A percentile compares a stretch with the other conserved stretches of the same genome.
phyloP scores from a whole-genome alignment of 2,329 filamentous ascomycete genomes.

The Fusarium tanahbumbuense region DNA sequence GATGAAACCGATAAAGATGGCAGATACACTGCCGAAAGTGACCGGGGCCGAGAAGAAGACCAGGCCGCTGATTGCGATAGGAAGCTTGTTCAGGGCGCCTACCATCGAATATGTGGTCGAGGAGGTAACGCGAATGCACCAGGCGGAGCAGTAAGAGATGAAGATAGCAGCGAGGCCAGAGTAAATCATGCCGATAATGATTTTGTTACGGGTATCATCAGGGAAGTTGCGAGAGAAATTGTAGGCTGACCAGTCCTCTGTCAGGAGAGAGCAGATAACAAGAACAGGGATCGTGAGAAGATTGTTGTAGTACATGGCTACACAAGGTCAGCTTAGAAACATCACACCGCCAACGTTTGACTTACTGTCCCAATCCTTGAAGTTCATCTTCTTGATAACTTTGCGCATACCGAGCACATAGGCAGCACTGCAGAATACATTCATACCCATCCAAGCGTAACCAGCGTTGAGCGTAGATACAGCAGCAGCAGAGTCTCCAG shows the following conservation, averaged over 20 bases:
- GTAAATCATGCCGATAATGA: constrained; percentile 91
- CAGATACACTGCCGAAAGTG: constrained; percentile 90
- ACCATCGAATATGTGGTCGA: constrained; percentile 99
- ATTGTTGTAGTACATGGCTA: constrained; percentile 99
- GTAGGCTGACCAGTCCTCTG: constrained; percentile 90
- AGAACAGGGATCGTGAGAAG: constrained; percentile 95
- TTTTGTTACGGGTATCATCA: constrained; percentile 77
- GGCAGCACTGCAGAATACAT: constrained; percentile 92
- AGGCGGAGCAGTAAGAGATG: constrained; percentile 99
- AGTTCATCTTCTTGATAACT: constrained; percentile 99
- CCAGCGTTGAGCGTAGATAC: constrained; percentile 93
- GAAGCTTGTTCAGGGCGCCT: constrained; percentile 96
- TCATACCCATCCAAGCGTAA: constrained; percentile 98
- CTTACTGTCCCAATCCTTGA: constrained; percentile 99
- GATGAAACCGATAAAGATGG: constrained; percentile 90
- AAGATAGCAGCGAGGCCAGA: constrained; percentile 94
- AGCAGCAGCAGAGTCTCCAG: constrained; percentile 74
- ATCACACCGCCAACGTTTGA: constrained; percentile 44
- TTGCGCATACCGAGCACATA: constrained; percentile 96
- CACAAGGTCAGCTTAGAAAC: constrained; percentile 47
- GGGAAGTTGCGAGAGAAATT: constrained; percentile 94
- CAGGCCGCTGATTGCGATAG: constrained; percentile 90
- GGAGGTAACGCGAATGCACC: constrained; percentile 97
- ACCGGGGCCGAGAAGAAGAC: constrained; percentile 96
- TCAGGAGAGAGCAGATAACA: constrained; percentile 80